Percentiles rank a stretch among this genome's conserved stretches.
These are phyloP conservation scores for Sodiomyces alkalinus DNA, from an alignment of 2,329 filamentous ascomycete genomes.

Conservation along the genomic window DNA sequence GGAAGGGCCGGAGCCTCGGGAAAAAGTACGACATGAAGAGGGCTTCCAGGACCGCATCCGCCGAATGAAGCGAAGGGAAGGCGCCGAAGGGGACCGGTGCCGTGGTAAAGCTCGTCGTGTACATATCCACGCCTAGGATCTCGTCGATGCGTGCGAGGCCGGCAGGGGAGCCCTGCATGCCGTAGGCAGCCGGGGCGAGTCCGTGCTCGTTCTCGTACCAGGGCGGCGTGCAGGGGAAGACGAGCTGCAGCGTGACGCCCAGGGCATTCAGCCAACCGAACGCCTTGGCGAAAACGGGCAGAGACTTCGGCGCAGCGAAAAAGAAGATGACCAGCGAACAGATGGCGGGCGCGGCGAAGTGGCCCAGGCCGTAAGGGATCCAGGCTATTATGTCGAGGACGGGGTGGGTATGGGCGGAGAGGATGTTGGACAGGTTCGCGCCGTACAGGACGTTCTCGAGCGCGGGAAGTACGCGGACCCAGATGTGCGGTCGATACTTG, in stretches of 20 bases:
- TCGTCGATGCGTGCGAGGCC: slow-evolving; percentile 79
- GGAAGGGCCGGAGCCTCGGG: slow-evolving; percentile 64
- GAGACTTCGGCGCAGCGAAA: slow-evolving; percentile 72
- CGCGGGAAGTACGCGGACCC: slow-evolving; percentile 86
- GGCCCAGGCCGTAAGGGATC: slow-evolving; percentile 83
- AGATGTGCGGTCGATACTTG: slow-evolving; percentile 82
- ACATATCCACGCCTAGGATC: slow-evolving; percentile 82
- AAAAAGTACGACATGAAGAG: slow-evolving; percentile 91
- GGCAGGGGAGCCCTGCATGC: slow-evolving; percentile 77
- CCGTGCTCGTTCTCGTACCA: slow-evolving; percentile 96
- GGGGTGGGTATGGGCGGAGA: slow-evolving; percentile 76
- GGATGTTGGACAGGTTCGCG: slow-evolving; percentile 87
- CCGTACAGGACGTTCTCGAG: slow-evolving; percentile 95
- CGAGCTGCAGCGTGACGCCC: slow-evolving; percentile 74
- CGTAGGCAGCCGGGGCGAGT: slow-evolving; percentile 80
- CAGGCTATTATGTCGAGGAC: slow-evolving; percentile 79
- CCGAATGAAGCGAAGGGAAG: slow-evolving; percentile 86
- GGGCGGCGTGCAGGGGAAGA: slow-evolving; percentile 86
- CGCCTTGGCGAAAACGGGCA: slow-evolving; percentile 69
- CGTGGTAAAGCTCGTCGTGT: slow-evolving; percentile 81
- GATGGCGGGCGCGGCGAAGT: slow-evolving; percentile 75
- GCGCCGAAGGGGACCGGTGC: slow-evolving; percentile 89
- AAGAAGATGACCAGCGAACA: slow-evolving; percentile 70
- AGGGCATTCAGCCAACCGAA: slow-evolving; percentile 89
- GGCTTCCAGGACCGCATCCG: slow-evolving; percentile 75